Evolutionary conservation across 768 basidiomycete genomes (phyloP), one percentile per base, ranked within the genome.

Genomic region (Suillus alpinus): DNA sequence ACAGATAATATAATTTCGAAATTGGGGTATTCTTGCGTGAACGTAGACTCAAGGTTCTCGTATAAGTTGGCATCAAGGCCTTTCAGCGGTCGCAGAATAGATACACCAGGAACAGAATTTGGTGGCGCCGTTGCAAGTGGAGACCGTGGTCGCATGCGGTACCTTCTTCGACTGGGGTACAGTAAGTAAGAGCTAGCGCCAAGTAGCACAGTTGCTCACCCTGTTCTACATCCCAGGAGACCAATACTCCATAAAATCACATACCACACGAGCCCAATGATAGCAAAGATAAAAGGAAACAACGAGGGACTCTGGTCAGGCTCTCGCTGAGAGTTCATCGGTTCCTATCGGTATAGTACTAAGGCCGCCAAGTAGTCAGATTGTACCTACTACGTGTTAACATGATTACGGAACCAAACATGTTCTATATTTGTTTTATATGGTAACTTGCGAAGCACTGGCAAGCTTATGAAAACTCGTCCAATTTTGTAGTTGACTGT

Each of bases 41-140:
- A 96, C 0, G 92, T 92, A 4, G 94, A 93, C 74, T 97, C 94
- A 55, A 99, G 78, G 73, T 98, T 98, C 77, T 97, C 95, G 74
- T 91, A 98, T 20, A 99, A 83, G 72, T 98, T 98, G 60, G 89
- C 85, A 74, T 99, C 97, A 26, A 99, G 80, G 14, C 97, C 97
- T 72, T 95, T 95, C 56, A 99, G 80, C 7, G 97, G 97, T 50
- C 97, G 86, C 55, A 98, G 81, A 66, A 98, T 94, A 2, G 95
- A 93, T 34, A 98, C 96, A 20, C 95, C 96, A 12, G 95, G 94
- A 3, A 84, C 83, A 18, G 78, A 69, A 18, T 72, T 67, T 7
- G 77, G 63, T 10, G 78, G 71, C 32, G 83, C 77, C n/a, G 80
- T 78, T 6, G 83, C 75, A 37, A 83, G 77, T 34, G 86, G 87